These are phyloP conservation scores for Meripilus lineatus DNA, from an alignment of 1,284 basidiomycete genomes.

Conservation along the genomic window DNA sequence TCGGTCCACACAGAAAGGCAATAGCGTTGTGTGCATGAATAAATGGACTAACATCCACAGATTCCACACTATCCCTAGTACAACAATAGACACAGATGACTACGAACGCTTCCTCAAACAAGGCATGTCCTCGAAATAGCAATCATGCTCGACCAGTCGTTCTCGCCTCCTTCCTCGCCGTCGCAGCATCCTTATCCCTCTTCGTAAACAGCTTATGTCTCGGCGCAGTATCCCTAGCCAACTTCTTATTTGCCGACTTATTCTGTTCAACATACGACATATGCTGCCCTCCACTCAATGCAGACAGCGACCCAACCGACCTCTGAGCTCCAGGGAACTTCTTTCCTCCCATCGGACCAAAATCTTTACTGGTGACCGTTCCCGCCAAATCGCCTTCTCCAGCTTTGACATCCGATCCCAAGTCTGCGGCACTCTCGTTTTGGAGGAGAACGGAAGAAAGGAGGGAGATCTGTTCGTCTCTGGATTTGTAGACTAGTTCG, in stretches of 20 bases:
- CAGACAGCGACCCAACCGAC: conserved; percentile 80
- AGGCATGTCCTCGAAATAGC: too few species aligned
- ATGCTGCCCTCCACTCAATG: conserved; percentile 83
- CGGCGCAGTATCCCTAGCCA: conserved; percentile 61
- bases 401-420: conserved; percentile 78
- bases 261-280: conserved; percentile 92
- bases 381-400: conserved; percentile 77
- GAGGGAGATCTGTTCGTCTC: conserved; percentile 93
- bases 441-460: conserved; percentile 89
- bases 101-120: background rate
- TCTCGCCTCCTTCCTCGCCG: conserved; percentile 54
- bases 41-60: too few species aligned
- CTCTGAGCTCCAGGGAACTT: conserved; percentile 73
- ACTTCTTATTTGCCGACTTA: conserved; percentile 83
- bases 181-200: conserved; percentile 64
- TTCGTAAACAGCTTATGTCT: conserved; percentile 83
- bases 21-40: too few species aligned
- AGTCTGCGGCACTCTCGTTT: conserved; percentile 87
- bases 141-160: too few species aligned
- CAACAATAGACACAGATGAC: background rate
- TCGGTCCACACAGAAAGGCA: too few species aligned
- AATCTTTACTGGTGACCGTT: conserved; percentile 75
- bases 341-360: conserved; percentile 46
- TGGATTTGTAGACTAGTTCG: conserved; percentile 88
- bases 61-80: background rate